phyloP scores from a whole-genome alignment of 1,139 yeast species.

The Hansenula lynferdii region DNA sequence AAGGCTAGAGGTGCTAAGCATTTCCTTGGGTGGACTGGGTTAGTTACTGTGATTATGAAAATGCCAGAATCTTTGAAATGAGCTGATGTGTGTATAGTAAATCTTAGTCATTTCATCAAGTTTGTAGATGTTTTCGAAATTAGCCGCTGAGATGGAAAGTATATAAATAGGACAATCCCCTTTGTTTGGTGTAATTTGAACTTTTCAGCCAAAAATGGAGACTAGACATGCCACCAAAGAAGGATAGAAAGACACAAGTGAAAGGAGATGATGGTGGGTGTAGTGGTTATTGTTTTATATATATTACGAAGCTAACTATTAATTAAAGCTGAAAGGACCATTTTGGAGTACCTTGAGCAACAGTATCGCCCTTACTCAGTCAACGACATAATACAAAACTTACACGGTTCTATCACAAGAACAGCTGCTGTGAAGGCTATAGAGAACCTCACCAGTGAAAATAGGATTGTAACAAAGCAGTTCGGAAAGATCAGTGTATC shows the following conservation, averaged over 20 bases:
- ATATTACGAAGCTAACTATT: background rate
- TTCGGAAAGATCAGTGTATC: conserved; percentile 32
- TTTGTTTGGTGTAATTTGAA: too few relatives aligned
- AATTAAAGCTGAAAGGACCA: conserved; percentile 11
- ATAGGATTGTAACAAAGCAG: conserved; percentile 26
- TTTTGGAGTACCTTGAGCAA: conserved; percentile 27
- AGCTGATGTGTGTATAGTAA: too few relatives aligned
- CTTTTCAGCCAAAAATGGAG: background rate
- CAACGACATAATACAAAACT: conserved; percentile 31
- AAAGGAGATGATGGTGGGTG: conserved; percentile 1
- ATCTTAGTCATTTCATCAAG: too few relatives aligned
- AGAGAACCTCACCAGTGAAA: conserved; percentile 24
- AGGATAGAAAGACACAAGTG: background rate
- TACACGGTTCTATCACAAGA: conserved; percentile 29
- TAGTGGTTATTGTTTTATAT: conserved; percentile 2
- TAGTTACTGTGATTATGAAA: conserved; percentile 72
- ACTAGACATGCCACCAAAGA: conserved; percentile 2
- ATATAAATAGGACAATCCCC: background rate
- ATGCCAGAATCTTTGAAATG: conserved; percentile 17
- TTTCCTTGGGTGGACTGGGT: conserved; percentile 92
- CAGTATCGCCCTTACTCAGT: conserved; percentile 38
- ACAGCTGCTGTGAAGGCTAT: conserved; percentile 25
- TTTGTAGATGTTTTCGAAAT: background rate
- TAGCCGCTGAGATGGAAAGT: conserved; percentile 1
- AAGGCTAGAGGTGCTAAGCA: conserved; percentile 78